Conservation (phyloP, 169 alveolate genomes). For the Eimeria zaria region DNA sequence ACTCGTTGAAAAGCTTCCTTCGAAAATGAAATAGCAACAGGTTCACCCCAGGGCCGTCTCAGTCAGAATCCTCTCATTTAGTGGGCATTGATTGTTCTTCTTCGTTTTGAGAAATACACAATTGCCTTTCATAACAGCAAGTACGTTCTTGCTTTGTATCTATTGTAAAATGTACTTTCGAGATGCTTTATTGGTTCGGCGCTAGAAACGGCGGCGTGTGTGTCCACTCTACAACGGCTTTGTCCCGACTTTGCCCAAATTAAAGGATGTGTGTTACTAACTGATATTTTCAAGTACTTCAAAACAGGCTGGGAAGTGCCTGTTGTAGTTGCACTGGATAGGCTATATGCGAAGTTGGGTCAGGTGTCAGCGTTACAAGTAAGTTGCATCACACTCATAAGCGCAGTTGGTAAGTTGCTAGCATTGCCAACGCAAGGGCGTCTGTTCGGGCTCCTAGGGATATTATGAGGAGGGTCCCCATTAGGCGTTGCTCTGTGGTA, state of each 20-base stretch:
- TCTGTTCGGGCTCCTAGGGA: neutral
- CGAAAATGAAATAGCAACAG: neutral
- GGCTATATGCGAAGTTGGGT: neutral
- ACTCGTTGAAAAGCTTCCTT: neutral
- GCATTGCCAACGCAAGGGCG: neutral
- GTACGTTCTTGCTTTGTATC: neutral
- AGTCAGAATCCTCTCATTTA: neutral
- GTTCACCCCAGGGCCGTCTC: neutral
- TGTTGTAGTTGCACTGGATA: neutral
- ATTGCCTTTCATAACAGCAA: neutral
- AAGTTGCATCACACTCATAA: neutral
- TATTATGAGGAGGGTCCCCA: neutral
- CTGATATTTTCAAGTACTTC: neutral
- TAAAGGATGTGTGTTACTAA: slow-evolving; percentile 14
- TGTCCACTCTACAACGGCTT: neutral
- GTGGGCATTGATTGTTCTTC: neutral
- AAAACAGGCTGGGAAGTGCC: neutral
- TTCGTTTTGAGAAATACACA: neutral
- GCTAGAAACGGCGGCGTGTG: neutral
- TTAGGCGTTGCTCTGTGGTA: neutral
- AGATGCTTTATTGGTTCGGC: neutral
- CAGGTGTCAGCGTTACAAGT: neutral
- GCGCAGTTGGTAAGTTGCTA: neutral
- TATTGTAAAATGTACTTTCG: too few species aligned
- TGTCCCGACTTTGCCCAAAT: neutral